phyloP scores from a whole-genome alignment of 768 basidiomycete genomes.

The Lentinus tigrinus region DNA sequence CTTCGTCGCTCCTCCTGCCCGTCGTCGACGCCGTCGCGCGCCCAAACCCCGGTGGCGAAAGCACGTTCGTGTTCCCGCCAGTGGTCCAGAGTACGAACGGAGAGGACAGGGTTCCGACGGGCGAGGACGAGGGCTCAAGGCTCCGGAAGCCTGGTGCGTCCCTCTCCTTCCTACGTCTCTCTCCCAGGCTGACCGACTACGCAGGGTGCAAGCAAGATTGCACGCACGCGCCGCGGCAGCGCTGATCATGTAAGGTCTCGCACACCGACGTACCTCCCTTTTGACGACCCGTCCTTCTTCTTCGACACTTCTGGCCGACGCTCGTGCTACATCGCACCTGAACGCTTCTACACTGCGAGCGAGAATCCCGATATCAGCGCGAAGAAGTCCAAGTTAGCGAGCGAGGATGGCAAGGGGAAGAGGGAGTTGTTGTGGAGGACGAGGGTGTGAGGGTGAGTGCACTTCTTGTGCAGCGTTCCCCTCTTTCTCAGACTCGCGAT shows the following conservation, averaged over 20 bases:
- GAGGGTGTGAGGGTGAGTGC: slow-evolving; percentile 72
- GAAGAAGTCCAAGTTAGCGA: slow-evolving; percentile 55
- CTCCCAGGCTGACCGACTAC: neutral
- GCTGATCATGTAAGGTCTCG: slow-evolving; percentile 76
- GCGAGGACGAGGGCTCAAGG: slow-evolving; percentile 73
- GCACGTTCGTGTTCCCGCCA: slow-evolving; percentile 42
- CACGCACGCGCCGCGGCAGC: slow-evolving; percentile 87
- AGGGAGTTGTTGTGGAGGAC: slow-evolving; percentile 93
- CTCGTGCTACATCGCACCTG: slow-evolving; percentile 95
- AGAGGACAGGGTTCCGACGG: slow-evolving; percentile 47
- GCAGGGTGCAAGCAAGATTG: slow-evolving; percentile 60
- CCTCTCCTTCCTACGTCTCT: neutral
- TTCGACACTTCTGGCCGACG: slow-evolving; percentile 93
- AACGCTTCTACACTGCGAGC: slow-evolving; percentile 83
- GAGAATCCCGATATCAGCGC: slow-evolving; percentile 65
- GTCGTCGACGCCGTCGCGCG: slow-evolving; percentile 49
- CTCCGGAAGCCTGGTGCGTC: slow-evolving; percentile 66
- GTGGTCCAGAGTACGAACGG: slow-evolving; percentile 20
- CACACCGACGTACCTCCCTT: slow-evolving; percentile 94
- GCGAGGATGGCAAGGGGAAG: slow-evolving; percentile 59
- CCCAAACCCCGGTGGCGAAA: slow-evolving; percentile 36
- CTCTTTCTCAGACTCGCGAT: neutral
- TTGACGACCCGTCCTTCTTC: slow-evolving; percentile 96
- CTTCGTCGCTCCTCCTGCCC: slow-evolving; percentile 71
- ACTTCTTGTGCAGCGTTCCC: neutral